phyloP scores from a whole-genome alignment of 2,329 filamentous ascomycete species.

The Beauveria medogensis region DNA sequence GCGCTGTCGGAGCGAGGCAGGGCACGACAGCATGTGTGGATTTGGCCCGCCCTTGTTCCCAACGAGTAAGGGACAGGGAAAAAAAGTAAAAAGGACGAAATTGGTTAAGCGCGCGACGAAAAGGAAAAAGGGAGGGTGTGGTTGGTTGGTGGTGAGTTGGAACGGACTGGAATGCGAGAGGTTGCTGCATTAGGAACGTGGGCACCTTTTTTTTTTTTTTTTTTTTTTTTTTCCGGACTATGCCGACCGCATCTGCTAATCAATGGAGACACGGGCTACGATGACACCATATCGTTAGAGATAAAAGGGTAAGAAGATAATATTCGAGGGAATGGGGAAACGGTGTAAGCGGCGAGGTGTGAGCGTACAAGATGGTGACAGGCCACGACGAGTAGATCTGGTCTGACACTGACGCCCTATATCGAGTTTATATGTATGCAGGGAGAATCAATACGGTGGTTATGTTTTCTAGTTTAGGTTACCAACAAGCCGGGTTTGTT shows the following conservation, averaged over 20 bases:
- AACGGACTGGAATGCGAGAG: slow-evolving; percentile 1
- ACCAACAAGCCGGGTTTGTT: no score
- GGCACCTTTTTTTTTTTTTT: neutral
- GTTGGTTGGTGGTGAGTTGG: neutral
- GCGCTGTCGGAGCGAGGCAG: neutral
- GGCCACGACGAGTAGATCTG: no score
- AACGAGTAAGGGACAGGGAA: neutral
- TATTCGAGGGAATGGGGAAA: neutral
- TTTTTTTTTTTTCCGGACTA: neutral
- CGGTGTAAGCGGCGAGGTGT: neutral
- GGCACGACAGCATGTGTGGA: neutral
- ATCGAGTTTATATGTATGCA: no score
- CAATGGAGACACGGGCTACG: neutral
- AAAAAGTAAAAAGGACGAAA: neutral
- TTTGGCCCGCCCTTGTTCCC: neutral
- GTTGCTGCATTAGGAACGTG: slow-evolving; percentile 5
- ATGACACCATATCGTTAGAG: neutral
- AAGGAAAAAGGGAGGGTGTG: neutral
- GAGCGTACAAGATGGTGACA: no score
- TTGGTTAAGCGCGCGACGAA: neutral
- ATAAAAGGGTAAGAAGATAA: no score
- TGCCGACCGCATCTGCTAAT: neutral
- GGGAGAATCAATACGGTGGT: no score
- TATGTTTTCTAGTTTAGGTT: no score
- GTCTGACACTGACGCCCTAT: no score